Evolutionary conservation across 495 filamentous ascomycete genomes (phyloP), one percentile per base, ranked within the genome.

Genomic region (Penicillium bialowiezense): DNA sequence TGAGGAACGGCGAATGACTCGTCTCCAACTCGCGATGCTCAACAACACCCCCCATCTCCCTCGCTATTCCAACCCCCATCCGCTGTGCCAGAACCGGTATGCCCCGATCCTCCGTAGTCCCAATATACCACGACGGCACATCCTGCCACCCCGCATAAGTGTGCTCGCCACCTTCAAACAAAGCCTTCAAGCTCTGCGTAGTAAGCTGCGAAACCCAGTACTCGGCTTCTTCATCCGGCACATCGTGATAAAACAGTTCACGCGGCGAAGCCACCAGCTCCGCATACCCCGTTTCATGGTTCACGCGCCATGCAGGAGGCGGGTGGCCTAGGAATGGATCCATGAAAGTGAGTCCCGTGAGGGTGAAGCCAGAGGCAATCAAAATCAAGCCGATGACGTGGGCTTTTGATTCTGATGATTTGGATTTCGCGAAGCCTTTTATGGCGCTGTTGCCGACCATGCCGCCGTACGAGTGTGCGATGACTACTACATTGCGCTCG

Each of bases 381-480:
- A 74, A 68, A 24, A 78, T 60, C 4, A 78, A 54, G 1, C 70
- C 71, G 20, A 76, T 56, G 2, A 80, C 66, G 26, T 62, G 64
- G 9, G 72, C 72, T 15, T 20, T 24, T 50, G 34, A 36, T n/a
- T 26, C 46, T 26, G 18, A n/a, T 51, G n/a, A 8, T 54, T 51
- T 35, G 28, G 50, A n/a, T 36, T 33, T 41, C 38, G 70, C 57
- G 29, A 74, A 64, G 0, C 70, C 75, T 49, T 71, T 72, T 51
- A 78, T 65, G 2, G 73, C 72, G 44, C 70, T 75, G 39, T 63
- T 65, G 32, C 68, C 75, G 1, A 78, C 71, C 26, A 74, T 64
- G 34, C 76, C 77, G 37, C 76, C 75, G 50, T 80, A 80, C 5
- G 76, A 79, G 58, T 82, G 77, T 7, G 65, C 65, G 9, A 81